Evolutionary conservation across 1,284 basidiomycete genomes (phyloP), one percentile per base, ranked within the genome.

Genomic region (Microbotryum lychnidis-dioicae): DNA sequence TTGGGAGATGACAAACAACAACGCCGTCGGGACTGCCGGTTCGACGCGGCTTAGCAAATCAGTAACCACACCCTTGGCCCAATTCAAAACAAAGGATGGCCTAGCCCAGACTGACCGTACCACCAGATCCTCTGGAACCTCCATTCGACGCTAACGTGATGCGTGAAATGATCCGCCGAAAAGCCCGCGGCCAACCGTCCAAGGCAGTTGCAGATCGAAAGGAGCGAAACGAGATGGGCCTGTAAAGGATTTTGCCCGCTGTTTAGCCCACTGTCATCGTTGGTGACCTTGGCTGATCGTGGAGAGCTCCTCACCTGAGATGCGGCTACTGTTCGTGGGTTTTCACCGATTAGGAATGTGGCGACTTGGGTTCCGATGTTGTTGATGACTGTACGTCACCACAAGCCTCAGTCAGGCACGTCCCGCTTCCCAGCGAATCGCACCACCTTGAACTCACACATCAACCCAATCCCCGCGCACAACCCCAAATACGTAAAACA

Each of bases 121-220:
- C 62, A 67, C 62, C 62, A 67, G 8, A 67, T 50, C 7, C 65
- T 18, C 14, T 60, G 46, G 29, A 67, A 62, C 16, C 63, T 53
- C 23, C 44, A 33, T n/a, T 50, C 31, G 14, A 18, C 16, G 6
- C 57, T 57, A 0, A 52, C 55, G 31, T 57, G 62, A 14, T 67
- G 65, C 27, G 54, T 45, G 21, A 58, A 58, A 29, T 61, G 21
- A 47, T 56, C 65, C 33, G 46, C 42, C 14, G 45, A 4, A 51
- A 61, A 60, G 4, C 65, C 65, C 48, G 62, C 60, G 4, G 51
- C 48, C 10, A 67, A 42, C 5, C 65, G 50, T 0, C 65, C 65
- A 0, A 54, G 44, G 37, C 60, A 61, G 56, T 67, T 67, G 46
- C 50, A 50, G 16, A 67, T 14, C 12, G 57, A 60, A 8, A 67